Percentiles rank a stretch among this genome's conserved stretches.
phyloP scores from a whole-genome alignment of 306 rosid genomes.

The Oemleria cerasiformis region DNA sequence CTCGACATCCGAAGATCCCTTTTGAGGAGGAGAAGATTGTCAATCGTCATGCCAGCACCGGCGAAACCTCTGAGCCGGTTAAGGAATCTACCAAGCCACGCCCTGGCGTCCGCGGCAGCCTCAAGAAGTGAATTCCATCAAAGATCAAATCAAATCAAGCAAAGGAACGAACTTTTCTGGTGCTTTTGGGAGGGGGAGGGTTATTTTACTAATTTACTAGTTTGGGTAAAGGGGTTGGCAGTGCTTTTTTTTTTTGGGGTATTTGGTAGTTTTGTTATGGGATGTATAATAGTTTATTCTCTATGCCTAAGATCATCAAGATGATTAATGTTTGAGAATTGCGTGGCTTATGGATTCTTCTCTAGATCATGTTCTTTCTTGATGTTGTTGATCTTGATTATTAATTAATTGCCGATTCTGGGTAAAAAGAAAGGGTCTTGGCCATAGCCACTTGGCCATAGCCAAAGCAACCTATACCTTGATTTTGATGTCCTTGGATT shows the following conservation, averaged over 20 bases:
- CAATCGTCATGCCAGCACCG: conserved; percentile 47
- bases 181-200: neutral
- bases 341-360: neutral
- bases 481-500: neutral
- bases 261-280: neutral
- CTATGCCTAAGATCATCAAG: neutral
- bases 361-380: neutral
- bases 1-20: conserved; percentile 80
- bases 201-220: neutral
- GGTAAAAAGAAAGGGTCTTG: neutral
- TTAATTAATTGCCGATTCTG: neutral
- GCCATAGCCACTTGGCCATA: neutral
- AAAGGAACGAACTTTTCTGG: neutral
- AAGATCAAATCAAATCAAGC: neutral
- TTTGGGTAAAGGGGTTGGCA: neutral
- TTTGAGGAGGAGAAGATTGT: conserved; percentile 62
- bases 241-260: neutral
- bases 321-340: conserved; percentile 6
- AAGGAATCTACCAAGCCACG: conserved; percentile 45
- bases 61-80: neutral
- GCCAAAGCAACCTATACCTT: neutral
- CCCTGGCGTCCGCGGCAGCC: conserved; percentile 89
- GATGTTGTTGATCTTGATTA: neutral
- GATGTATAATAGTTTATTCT: neutral
- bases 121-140: conserved; percentile 51